Base-by-base conservation (phyloP, 108 stramenopile species). In the Bacterosira constricta region DNA sequence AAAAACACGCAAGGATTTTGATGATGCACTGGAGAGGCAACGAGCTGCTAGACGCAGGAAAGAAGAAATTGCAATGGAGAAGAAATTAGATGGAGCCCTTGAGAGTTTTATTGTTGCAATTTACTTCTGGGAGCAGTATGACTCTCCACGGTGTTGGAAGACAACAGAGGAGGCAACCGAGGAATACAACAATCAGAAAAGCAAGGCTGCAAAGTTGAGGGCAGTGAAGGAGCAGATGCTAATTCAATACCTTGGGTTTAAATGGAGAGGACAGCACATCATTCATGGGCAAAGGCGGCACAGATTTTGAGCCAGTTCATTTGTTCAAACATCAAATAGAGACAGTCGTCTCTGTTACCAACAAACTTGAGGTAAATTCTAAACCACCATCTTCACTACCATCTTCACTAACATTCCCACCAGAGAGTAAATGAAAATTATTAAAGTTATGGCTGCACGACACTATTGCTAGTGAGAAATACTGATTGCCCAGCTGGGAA, bases 141-240 rank as follows among this genome's bases (percentile, higher is more conserved):
- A 63, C 13, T 71, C 60, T 42, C 41, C 13, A 8, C 50, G 51
- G 15, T 71, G 70, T 42, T 71, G 70, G 70, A 50, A 38, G 26
- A 47, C 11, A 50, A 15, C 23, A 17, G 36, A 51, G n/a, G 15
- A 54, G 39, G 71, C 54, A 32, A 31, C 13, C 9, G 39, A 29
- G 13, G 36, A 37, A 12, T 65, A 32, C 39, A 42, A 64, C 13
- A 20, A 52, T 23, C 27, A 50, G n/a, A 18, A 73, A 25, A 63
- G 62, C 34, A 41, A 73, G 23, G 31, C 71, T 9, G 42, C 37
- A 20, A 44, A 49, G 18, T 30, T 73, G 35, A 34, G 35, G 27
- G 62, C 63, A 6, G 53, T 73, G 32, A 73, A 73, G 29, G 71
- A 73, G 54, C 62, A 73, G 30, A 73, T 73, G 15, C 46, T 51